These are phyloP conservation scores for Suillus subaureus DNA, from an alignment of 768 basidiomycete genomes.

Conservation along the genomic window DNA sequence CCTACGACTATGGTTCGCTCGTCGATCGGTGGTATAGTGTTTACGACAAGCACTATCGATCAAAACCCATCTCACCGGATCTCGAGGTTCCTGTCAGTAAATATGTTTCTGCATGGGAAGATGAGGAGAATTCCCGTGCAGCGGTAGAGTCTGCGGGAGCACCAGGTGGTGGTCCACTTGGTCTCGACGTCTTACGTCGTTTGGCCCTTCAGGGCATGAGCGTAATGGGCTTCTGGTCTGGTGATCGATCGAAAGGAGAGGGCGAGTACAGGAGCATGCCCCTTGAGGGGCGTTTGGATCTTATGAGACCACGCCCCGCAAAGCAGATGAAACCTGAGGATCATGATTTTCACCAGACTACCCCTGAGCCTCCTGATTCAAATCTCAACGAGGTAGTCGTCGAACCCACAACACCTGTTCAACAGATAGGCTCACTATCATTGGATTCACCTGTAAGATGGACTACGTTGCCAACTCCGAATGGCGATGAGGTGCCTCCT, in stretches of 20 bases:
- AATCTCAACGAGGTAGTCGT: conserved; percentile 24
- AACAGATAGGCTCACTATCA: conserved; percentile 32
- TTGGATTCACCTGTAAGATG: conserved; percentile 41
- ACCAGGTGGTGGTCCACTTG: conserved; percentile 32
- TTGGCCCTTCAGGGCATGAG: conserved; percentile 34
- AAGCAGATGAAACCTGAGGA: conserved; percentile 21
- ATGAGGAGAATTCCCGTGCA: conserved; percentile 18
- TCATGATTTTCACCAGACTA: conserved; percentile 7
- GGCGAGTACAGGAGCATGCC: conserved; percentile 84
- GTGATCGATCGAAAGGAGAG: conserved; percentile 40
- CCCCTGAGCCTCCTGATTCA: conserved; percentile 11
- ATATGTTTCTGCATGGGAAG: conserved; percentile 81
- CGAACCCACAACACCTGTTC: conserved; percentile 41
- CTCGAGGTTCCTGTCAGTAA: conserved; percentile 62
- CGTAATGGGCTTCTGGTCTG: conserved; percentile 13
- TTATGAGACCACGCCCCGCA: conserved; percentile 57
- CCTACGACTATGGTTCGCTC: conserved; percentile 79
- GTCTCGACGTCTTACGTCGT: conserved; percentile 43
- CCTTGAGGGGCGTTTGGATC: conserved; percentile 84
- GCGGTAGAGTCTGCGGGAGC: not conserved
- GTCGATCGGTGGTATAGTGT: conserved; percentile 90
- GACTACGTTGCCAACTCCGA: conserved; percentile 63
- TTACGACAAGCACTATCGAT: conserved; percentile 87
- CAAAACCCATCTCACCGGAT: conserved; percentile 45
- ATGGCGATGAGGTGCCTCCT: conserved; percentile 60